A percentile compares a stretch with the other conserved stretches of the same genome.
Evolutionary conservation across 306 rosid genomes (phyloP).

Genomic region (Lathyrus tuberosus): DNA sequence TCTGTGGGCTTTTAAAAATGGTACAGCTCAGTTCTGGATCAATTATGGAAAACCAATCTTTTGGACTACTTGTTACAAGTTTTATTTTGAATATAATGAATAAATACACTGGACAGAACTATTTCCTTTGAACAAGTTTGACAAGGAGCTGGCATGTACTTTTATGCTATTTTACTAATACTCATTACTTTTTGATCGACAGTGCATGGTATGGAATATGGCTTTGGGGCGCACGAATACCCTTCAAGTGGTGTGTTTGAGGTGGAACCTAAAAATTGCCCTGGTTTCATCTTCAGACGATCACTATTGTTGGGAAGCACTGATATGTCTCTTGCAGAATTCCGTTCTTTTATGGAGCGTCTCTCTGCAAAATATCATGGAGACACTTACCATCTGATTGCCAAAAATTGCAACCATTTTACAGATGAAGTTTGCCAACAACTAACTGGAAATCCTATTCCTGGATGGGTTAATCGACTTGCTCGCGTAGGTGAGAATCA

Average conservation of each 20-base stretch:
- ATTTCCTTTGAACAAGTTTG: constrained; percentile 24
- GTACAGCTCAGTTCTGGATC: too few relatives aligned
- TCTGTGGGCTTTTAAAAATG: too few relatives aligned
- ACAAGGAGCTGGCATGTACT: constrained; percentile 23
- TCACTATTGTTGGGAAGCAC: constrained; percentile 85
- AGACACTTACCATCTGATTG: constrained; percentile 91
- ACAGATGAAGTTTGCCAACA: constrained; percentile 80
- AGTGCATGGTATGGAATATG: constrained; percentile 90
- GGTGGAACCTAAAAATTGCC: constrained; percentile 96
- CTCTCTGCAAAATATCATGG: constrained; percentile 84
- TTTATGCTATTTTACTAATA: constrained; percentile 19
- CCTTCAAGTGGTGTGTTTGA: constrained; percentile 90
- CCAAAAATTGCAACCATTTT: constrained; percentile 97
- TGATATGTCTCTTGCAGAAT: constrained; percentile 71
- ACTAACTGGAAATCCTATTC: constrained; percentile 88
- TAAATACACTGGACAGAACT: constrained; percentile 3
- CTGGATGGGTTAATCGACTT: constrained; percentile 95
- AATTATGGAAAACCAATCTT: too few relatives aligned
- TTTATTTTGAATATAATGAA: constrained; percentile 22
- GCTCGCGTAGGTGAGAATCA: constrained; percentile 80
- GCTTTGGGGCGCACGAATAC: constrained; percentile 92
- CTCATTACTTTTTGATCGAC: constrained; percentile 41
- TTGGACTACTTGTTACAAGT: neutral
- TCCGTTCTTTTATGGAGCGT: constrained; percentile 74
- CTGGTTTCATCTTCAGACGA: constrained; percentile 89